Base-by-base conservation (phyloP, 192 early-diverging fungal species). In the Backusella tarrabulga region DNA sequence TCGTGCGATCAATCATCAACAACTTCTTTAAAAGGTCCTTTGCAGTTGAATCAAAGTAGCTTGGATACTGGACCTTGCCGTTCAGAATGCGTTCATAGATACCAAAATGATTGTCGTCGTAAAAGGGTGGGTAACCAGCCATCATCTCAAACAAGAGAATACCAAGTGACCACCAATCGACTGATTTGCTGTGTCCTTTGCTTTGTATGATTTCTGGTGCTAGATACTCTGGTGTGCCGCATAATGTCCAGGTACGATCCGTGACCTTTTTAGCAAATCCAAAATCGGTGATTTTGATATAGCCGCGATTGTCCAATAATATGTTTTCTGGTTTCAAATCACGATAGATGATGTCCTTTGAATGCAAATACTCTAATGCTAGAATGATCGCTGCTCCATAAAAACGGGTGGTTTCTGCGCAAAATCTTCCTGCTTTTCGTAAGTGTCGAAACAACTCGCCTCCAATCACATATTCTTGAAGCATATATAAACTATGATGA, bases 81-180 rank as follows among this genome's bases (percentile, higher is more conserved):
- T 83, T 85, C 34, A 95, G 81, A 66, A 94, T 95, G 81, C 93
- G 93, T 77, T 94, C 94, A 84, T 95, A 95, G 79, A 95, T 95
- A 34, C 93, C 92, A 83, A 93, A 95, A 34, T 75, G 80, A 32
- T 71, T 93, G 80, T 96, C 94, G 86, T 96, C 93, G 72, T 89
- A 95, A 83, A 95, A 94, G 7, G 93, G 93, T 66, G 93, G 94
- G 76, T 76, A 78, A 0, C 94, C 94, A 6, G 90, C 93, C 74
- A 96, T 88, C 95, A 96, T 96, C 78, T 96, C 95, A 79, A 92
- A 96, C 17, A 95, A 89, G 44, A 96, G 84, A 73, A 96, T 95
- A 36, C 95, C 95, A 21, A 96, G 85, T 23, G 94, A 92, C 95
- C 95, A 96, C 95, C 95, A 96, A 79, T 96, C 95, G 15, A 96